Percentiles rank a stretch among this genome's conserved stretches.
These are phyloP conservation scores for Corchorus capsularis DNA, from an alignment of 345 rosid genomes.

Conservation along the genomic window DNA sequence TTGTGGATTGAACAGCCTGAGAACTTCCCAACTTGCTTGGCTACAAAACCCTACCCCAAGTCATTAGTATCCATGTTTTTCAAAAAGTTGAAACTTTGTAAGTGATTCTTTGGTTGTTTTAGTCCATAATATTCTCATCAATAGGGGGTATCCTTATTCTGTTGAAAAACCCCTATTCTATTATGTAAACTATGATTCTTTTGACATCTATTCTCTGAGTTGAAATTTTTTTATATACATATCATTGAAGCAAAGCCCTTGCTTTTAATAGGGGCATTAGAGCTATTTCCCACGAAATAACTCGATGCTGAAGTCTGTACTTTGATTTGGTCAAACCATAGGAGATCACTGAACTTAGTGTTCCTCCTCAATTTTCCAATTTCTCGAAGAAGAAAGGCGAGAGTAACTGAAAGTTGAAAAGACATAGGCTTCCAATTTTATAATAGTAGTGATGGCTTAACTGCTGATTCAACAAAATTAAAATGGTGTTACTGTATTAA, in stretches of 20 bases:
- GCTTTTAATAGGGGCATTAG: background rate
- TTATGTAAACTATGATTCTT: background rate
- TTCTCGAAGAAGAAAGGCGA: background rate
- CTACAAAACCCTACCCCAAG: conserved; percentile 57
- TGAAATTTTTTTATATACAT: background rate
- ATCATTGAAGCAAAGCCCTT: background rate
- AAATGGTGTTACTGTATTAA: no score
- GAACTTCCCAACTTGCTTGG: conserved; percentile 70
- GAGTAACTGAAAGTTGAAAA: background rate
- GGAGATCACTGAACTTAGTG: background rate
- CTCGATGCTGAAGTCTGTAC: no score
- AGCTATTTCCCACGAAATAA: background rate
- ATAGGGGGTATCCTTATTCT: background rate
- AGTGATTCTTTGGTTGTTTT: conserved; percentile 35
- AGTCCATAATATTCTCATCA: background rate
- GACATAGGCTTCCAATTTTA: no score
- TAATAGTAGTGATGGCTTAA: no score
- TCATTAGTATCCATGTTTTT: conserved; percentile 46
- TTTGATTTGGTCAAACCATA: no score
- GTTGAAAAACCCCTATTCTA: background rate
- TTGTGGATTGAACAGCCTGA: conserved; percentile 94
- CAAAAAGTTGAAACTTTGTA: conserved; percentile 67
- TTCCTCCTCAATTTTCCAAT: background rate
- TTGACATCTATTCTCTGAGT: background rate
- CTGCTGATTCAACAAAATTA: no score